Conservation (phyloP, 345 rosid species). For the Cardamine chenopodiifolia region DNA sequence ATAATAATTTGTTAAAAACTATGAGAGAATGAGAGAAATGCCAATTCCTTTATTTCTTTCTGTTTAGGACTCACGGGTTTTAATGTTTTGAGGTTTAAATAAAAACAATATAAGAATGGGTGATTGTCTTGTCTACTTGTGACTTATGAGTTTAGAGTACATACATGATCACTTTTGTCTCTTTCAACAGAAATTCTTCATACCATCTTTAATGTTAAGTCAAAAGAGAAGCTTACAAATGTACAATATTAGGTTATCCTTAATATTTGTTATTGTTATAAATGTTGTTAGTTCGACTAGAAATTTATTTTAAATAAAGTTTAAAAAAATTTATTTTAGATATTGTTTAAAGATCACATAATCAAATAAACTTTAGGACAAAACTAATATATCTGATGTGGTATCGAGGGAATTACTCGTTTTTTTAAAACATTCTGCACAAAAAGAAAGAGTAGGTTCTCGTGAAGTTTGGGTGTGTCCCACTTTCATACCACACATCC, state of each 20-base stretch:
- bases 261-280: not conserved
- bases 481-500: conserved; percentile 32
- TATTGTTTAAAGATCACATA: too few relatives aligned
- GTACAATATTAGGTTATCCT: conserved; percentile 4
- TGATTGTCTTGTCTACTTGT: conserved; percentile 32
- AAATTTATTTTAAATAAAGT: too few relatives aligned
- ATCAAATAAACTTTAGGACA: too few relatives aligned
- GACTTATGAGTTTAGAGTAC: conserved; percentile 17
- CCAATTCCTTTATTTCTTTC: conserved; percentile 2
- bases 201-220: conserved; percentile 28
- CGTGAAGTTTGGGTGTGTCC: conserved; percentile 40
- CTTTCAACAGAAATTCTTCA: conserved; percentile 14
- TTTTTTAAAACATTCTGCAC: too few relatives aligned
- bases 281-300: too few relatives aligned
- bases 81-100: not conserved
- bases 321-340: too few relatives aligned
- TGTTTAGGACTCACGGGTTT: conserved; percentile 38
- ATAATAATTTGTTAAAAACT: conserved; percentile 9
- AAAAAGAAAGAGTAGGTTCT: conserved; percentile 33
- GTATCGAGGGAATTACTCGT: too few relatives aligned
- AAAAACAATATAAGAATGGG: conserved; percentile 27
- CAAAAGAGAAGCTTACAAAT: conserved; percentile 32
- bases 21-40: conserved; percentile 2
- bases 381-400: too few relatives aligned
- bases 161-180: conserved; percentile 18